These are phyloP conservation scores for Fusarium sp. DNA, from an alignment of 2,329 filamentous ascomycete genomes.

Conservation along the genomic window DNA sequence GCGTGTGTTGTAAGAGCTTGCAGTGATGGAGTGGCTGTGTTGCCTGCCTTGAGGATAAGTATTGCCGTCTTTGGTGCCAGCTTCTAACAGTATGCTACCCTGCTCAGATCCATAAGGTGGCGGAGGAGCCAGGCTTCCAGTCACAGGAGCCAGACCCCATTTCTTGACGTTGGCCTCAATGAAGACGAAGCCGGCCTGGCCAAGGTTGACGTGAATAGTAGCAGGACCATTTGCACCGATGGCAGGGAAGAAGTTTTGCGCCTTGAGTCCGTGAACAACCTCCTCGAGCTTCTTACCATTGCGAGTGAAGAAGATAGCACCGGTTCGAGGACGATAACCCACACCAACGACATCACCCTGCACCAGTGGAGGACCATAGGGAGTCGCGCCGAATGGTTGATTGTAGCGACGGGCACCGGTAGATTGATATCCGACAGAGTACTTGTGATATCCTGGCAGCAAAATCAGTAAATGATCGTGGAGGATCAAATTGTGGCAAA, in stretches of 20 bases:
- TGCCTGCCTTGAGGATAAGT: constrained; percentile 55
- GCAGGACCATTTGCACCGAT: constrained; percentile 96
- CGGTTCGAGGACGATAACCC: constrained; percentile 92
- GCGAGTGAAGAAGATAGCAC: constrained; percentile 96
- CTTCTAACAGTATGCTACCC: constrained; percentile 93
- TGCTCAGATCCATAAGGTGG: constrained; percentile 97
- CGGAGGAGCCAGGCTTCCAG: constrained; percentile 91
- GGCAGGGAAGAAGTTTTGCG: constrained; percentile 97
- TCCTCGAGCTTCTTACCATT: constrained; percentile 98
- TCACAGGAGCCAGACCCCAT: constrained; percentile 97
- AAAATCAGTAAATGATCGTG: constrained; percentile 34
- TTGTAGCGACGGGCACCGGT: constrained; percentile 88
- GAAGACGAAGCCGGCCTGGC: constrained; percentile 97
- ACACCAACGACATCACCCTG: constrained; percentile 97
- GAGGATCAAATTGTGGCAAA: constrained; percentile 9
- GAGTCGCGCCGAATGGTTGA: constrained; percentile 84
- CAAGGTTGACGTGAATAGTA: constrained; percentile 95
- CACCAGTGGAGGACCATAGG: constrained; percentile 84
- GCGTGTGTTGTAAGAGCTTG: constrained; percentile 52
- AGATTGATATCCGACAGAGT: constrained; percentile 91
- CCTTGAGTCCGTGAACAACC: constrained; percentile 89
- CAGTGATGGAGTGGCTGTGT: constrained; percentile 59
- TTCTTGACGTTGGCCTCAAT: constrained; percentile 99
- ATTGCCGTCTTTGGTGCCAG: constrained; percentile 74
- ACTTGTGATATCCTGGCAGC: constrained; percentile 82